These are phyloP conservation scores for Suillus decipiens DNA, from an alignment of 768 basidiomycete species.

Conservation along the genomic window DNA sequence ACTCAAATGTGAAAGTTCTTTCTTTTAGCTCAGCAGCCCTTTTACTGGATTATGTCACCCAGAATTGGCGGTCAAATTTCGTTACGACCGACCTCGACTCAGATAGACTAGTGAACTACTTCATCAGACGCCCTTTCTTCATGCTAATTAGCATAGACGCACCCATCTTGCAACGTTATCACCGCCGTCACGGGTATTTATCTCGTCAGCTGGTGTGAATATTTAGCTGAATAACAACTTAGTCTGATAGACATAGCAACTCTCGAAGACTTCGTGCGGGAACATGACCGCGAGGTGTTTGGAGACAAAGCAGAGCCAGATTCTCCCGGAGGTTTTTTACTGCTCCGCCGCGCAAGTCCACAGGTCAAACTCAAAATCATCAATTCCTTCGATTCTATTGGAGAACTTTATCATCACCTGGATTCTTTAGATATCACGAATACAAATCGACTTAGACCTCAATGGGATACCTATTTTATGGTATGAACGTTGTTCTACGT, in stretches of 20 bases:
- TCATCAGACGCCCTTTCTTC: slow-evolving; percentile 88
- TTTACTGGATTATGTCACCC: slow-evolving; percentile 76
- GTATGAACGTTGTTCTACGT: slow-evolving; percentile 39
- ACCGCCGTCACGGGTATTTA: slow-evolving; percentile 51
- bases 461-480: slow-evolving; percentile 99
- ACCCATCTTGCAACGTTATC: slow-evolving; percentile 69
- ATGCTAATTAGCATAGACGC: slow-evolving; percentile 84
- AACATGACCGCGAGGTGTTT: slow-evolving; percentile 71
- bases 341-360: slow-evolving; percentile 27
- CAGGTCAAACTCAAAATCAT: slow-evolving; percentile 60
- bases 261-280: slow-evolving; percentile 71
- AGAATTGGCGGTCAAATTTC: slow-evolving; percentile 76
- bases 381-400: slow-evolving; percentile 61
- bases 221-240: background rate
- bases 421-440: slow-evolving; percentile 70
- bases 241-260: background rate
- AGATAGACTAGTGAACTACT: slow-evolving; percentile 58
- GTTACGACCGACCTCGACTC: slow-evolving; percentile 77
- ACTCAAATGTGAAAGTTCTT: slow-evolving; percentile 17
- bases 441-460: slow-evolving; percentile 76
- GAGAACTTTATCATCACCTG: slow-evolving; percentile 62
- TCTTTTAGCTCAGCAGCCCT: slow-evolving; percentile 48
- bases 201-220: background rate
- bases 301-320: slow-evolving; percentile 37
- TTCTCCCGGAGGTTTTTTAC: slow-evolving; percentile 20